Evolutionary conservation across 495 filamentous ascomycete species (phyloP).

Genomic region (Tuber indicum): DNA sequence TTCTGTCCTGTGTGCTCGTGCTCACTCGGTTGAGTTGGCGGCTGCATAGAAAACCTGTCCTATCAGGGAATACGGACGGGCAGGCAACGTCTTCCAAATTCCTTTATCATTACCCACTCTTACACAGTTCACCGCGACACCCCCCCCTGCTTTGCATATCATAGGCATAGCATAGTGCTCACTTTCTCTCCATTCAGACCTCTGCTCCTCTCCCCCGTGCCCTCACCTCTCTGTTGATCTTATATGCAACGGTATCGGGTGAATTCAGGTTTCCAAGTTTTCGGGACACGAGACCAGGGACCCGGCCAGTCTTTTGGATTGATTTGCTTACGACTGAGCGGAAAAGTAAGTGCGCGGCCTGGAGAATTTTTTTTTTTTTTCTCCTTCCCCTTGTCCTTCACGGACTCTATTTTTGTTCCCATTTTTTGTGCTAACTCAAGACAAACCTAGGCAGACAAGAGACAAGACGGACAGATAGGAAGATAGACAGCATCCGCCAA

Average conservation of each 20-base stretch:
- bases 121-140: neutral
- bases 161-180: neutral
- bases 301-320: neutral
- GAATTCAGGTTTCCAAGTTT: slow-evolving; percentile 28
- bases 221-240: slow-evolving; percentile 29
- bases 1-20: neutral
- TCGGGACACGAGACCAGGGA: slow-evolving; percentile 28
- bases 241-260: slow-evolving; percentile 28
- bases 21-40: neutral
- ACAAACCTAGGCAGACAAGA: neutral
- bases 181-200: neutral
- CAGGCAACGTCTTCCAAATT: neutral
- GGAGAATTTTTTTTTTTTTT: slow-evolving; percentile 1
- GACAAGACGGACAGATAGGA: neutral
- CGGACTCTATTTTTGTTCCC: neutral
- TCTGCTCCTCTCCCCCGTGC: slow-evolving; percentile 9
- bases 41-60: neutral
- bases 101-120: neutral
- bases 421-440: neutral
- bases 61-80: neutral
- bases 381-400: slow-evolving; percentile 10
- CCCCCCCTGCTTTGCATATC: neutral
- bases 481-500: neutral
- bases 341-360: slow-evolving; percentile 3
- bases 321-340: neutral